Base-by-base conservation (phyloP, 2,329 filamentous ascomycete genomes). In the Stachybotrys echinatus region DNA sequence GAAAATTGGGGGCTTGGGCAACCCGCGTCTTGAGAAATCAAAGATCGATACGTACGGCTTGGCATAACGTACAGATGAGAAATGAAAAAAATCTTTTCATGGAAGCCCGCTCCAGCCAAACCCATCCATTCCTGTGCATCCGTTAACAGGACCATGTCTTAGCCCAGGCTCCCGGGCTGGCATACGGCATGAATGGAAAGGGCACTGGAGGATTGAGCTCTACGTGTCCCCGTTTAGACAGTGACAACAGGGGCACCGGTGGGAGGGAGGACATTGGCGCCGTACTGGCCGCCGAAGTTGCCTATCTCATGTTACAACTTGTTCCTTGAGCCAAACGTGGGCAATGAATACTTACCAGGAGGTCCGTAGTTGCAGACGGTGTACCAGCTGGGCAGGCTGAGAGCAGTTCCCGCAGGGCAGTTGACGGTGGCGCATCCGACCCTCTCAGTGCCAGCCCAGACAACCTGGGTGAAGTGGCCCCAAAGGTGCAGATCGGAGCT, bases 351-450 rank as follows among this genome's bases (percentile, higher is more conserved):
- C 82, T 69, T 82, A 88, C 89, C 90, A 55, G 83, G 73, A 54
- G 83, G 78, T 57, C 72, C 74, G 75, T 96, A 96, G 80, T 96
- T 92, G 85, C 90, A 96, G 61, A 95, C 89, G 23, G 88, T 92
- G 75, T 83, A 90, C 71, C 80, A 84, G n/a, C 83, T 71, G 37
- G 75, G 76, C 74, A 83, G 67, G 56, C 52, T 57, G 20, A 63
- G 55, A 55, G 81, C 69, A 31, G 72, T 77, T 50, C 77, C 77
- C 34, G 70, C 61, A 12, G 66, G 59, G 70, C 85, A 88, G 64
- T 92, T 85, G 47, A 83, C 80, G 69, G 90, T 89, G 67, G 92
- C 88, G 53, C 72, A 74, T 42, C 72, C 72, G 22, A 73, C 62
- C 53, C 63, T 63, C 45, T 58, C 61, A 43, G 68, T 60, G 19